Evolutionary conservation across 352 stramenopile genomes (phyloP), one percentile per base, ranked within the genome.

Genomic region (Phytophthora cactorum): DNA sequence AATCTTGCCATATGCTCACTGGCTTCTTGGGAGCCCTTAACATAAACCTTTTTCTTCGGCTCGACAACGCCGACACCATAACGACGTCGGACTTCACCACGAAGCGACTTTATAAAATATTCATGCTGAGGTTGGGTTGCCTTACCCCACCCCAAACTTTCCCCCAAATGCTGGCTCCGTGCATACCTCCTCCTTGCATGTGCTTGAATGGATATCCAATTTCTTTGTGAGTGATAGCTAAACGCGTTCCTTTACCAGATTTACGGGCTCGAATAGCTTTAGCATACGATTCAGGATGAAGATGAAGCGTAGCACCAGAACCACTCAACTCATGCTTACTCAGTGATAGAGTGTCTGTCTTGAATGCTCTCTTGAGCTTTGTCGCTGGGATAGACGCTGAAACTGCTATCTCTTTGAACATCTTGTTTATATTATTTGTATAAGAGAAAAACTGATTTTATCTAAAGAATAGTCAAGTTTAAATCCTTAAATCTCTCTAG

Each of bases 121-220:
- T 39, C 46, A 47, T 69, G 62, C 9, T 63, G n/a, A 52, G 34
- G 62, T 2, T 68, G 63, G 2, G 34, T 63, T 15, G 62, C 45
- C 4, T 58, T 62, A 39, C 12, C 9, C 12, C 34, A 39, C 6
- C 6, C 34, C 6, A 39, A 8, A 39, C 12, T 39, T 39, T 39
- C n/a, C n/a, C n/a, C n/a, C n/a, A n/a, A n/a, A n/a, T n/a, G n/a
- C n/a, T n/a, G n/a, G n/a, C n/a, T n/a, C 34, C 34, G 12, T 39
- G 34, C 9, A 39, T 39, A 6, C 29, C 29, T 7, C 3, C 29
- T 34, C 29, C 29, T 7, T 34, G 3, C 29, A 34, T 34, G 6
- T 34, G 29, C 29, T 34, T 34, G 29, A 34, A 34, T 7, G 29
- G 29, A 34, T 34, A 34, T 3, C 29, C 29, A 6, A 34, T 34